A percentile compares a stretch with the other conserved stretches of the same genome.
phyloP scores from a whole-genome alignment of 306 rosid genomes.

The Hippophae rhamnoides region DNA sequence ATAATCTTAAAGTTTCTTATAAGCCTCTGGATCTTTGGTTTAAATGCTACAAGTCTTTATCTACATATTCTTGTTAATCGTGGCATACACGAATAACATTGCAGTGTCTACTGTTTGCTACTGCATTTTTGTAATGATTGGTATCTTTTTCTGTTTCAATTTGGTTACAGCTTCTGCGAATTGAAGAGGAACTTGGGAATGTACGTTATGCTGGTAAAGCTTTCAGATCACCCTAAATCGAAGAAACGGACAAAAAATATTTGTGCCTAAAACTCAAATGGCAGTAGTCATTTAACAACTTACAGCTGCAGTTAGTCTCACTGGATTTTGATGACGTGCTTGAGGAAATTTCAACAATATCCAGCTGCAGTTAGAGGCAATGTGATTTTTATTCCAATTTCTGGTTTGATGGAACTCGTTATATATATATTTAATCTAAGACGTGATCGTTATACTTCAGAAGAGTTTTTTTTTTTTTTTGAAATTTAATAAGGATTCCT shows the following conservation, averaged over 20 bases:
- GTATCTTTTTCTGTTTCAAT: background rate
- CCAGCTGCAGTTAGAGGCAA: no score
- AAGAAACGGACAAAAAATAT: background rate
- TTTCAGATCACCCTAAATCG: conserved; percentile 67
- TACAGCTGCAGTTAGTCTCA: background rate
- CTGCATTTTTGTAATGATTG: background rate
- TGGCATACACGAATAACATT: background rate
- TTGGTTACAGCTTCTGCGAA: conserved; percentile 82
- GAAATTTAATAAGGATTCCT: no score
- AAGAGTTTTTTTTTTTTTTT: no score
- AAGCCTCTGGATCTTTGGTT: no score
- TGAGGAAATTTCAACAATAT: background rate
- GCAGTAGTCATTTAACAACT: background rate
- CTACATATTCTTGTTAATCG: no score
- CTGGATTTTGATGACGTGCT: background rate
- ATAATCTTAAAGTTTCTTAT: no score
- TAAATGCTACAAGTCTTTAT: no score
- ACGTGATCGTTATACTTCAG: no score
- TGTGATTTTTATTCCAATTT: no score
- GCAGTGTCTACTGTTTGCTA: background rate
- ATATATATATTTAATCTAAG: no score
- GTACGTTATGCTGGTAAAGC: conserved; percentile 94
- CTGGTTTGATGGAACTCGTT: no score
- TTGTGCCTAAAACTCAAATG: background rate
- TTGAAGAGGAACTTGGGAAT: conserved; percentile 85